Evolutionary conservation across 495 filamentous ascomycete genomes (phyloP).

Genomic region (Bathelium albidoporum): DNA sequence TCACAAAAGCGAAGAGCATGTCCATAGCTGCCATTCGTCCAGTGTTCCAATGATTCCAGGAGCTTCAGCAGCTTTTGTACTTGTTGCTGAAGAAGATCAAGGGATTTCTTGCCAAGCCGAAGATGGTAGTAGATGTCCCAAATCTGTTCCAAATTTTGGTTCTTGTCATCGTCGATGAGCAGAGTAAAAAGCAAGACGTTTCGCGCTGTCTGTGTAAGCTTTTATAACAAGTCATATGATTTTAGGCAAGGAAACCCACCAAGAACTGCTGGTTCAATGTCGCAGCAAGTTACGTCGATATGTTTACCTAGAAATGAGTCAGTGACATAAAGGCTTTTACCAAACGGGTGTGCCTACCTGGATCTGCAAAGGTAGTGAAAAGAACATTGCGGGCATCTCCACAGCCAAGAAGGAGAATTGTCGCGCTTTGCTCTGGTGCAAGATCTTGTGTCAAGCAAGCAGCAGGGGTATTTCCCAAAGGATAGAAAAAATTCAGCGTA

Average conservation of each 20-base stretch:
- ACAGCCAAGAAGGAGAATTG: constrained; percentile 44
- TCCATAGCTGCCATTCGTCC: constrained; percentile 24
- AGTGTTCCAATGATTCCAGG: constrained; percentile 22
- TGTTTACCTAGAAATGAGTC: constrained; percentile 1
- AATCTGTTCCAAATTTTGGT: constrained; percentile 20
- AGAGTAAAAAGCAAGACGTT: constrained; percentile 43
- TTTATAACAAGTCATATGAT: neutral
- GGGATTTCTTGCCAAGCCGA: constrained; percentile 32
- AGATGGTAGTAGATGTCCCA: constrained; percentile 50
- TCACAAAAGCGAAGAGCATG: constrained; percentile 24
- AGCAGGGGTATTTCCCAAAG: constrained; percentile 43
- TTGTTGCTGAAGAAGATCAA: constrained; percentile 30
- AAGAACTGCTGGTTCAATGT: constrained; percentile 35
- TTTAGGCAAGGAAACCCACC: constrained; percentile 26
- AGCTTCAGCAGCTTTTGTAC: constrained; percentile 31
- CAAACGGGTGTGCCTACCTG: constrained; percentile 12
- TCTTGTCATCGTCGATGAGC: constrained; percentile 30
- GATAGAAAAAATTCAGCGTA: constrained; percentile 31
- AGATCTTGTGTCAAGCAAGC: constrained; percentile 38
- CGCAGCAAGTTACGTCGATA: constrained; percentile 37
- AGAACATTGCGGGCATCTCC: constrained; percentile 43
- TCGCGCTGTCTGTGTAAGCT: constrained; percentile 30
- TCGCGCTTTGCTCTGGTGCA: constrained; percentile 36
- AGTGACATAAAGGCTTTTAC: constrained; percentile 3
- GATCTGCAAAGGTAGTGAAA: constrained; percentile 33